Conservation (phyloP, 1,139 yeast species). For the Geotrichum klebahnii region DNA sequence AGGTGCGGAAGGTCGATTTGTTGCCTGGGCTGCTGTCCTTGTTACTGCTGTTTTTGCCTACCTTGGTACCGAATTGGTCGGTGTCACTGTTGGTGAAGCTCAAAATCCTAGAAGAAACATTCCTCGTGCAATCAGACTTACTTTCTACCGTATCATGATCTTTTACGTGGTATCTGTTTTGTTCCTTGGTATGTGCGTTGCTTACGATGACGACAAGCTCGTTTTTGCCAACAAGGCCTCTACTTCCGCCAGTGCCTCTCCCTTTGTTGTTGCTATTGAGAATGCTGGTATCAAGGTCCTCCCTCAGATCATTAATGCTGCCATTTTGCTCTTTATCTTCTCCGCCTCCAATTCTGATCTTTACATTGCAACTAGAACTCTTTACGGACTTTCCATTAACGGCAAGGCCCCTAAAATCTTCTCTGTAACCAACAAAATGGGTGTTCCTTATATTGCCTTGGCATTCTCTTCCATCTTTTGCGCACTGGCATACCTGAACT, state of each 20-base stretch:
- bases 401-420: conserved; percentile 62
- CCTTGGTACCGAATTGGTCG: conserved; percentile 75
- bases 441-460: conserved; percentile 59
- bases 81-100: conserved; percentile 74
- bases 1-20: conserved; percentile 52
- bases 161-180: conserved; percentile 49
- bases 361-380: conserved; percentile 65
- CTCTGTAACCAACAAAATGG: conserved; percentile 57
- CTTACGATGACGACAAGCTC: conserved; percentile 42
- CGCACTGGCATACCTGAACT: conserved; percentile 59
- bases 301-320: conserved; percentile 65
- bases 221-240: conserved; percentile 24
- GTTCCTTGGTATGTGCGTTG: conserved; percentile 48
- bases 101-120: conserved; percentile 67
- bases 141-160: conserved; percentile 53
- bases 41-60: conserved; percentile 51
- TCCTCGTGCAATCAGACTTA: conserved; percentile 75
- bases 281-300: conserved; percentile 60
- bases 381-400: conserved; percentile 58
- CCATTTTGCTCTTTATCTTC: conserved; percentile 62
- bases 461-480: conserved; percentile 47
- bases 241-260: conserved; percentile 66
- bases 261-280: conserved; percentile 59
- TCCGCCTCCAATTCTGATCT: conserved; percentile 72
- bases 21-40: conserved; percentile 60